Evolutionary conservation across 805 yeast species (phyloP), one percentile per base, ranked within the genome.

Genomic region (Henningerozyma blattae): DNA sequence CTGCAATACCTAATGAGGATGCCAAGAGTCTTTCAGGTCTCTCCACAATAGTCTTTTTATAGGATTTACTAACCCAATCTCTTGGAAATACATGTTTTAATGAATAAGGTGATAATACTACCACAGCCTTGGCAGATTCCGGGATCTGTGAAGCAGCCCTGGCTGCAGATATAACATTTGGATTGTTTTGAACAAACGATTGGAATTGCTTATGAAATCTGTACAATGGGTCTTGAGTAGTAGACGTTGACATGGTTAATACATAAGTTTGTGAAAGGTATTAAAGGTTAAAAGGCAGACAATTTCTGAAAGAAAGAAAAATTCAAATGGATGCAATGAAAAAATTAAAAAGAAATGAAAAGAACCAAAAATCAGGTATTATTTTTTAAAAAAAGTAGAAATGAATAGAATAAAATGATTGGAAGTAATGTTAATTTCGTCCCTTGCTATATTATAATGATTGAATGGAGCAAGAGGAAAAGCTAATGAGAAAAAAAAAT

Each of bases 1-100:
- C 77, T 0, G 85, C 70, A 17, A 83, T 68, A 1, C 94, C 94
- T 38, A 83, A 60, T n/a, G 84, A 74, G 7, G 77, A 64, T 0
- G 94, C 91, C 35, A 77, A 62, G 30, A 83, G 57, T 20, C 94
- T 62, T 53, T 83, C 87, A 1, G 94, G 94, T 30, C 89, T 60
- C 55, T 83, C 94, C 18, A 83, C 89, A 24, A 83, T 77, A 0
- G 86, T 71, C 14, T 77, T 61, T 28, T 69, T 54, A 45, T 78
- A 77, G 1, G 73, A 54, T 48, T 77, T 80, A 6, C 82, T 61
- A 3, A 76, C 85, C 94, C 94, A 83, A 19, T 62, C 61, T 26
- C 94, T 65, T 4, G 83, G 75, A 52, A 80, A 84, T 0, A 72
- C 71, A 56, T 83, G 94, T 40, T 73, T 70, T 22, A 79, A 62